Base-by-base conservation (phyloP, 495 filamentous ascomycete species). In the Xylaria longipes region DNA sequence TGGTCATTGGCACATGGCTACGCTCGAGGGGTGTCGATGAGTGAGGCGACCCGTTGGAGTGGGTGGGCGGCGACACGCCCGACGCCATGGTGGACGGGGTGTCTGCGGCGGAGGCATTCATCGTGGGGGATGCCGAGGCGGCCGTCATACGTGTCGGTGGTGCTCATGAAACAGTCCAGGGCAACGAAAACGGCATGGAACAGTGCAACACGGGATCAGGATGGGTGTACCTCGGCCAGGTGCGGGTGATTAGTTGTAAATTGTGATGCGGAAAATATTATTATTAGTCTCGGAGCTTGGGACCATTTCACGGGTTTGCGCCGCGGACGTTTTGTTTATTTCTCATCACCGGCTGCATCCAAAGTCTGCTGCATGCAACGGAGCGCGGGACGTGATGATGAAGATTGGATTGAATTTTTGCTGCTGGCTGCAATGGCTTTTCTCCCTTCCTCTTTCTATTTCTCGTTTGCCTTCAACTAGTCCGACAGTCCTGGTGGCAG, bases 61-160 rank as follows among this genome's bases (percentile, higher is more conserved):
- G 66, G 15, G 17, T 5, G 22, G 66, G 39, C 27, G 66, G 66
- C 39, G 69, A 64, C 50, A 14, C 25, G 29, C 50, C 43, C 11
- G 62, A 71, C 27, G 60, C 37, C 69, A 71, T 57, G 0, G 62
- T 65, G 50, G 69, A 66, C 6, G 69, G 69, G 11, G 69, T 65
- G 50, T 65, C 37, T 12, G 27, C 46, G n/a, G 35, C 61, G 9
- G 61, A 64, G 17, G 50, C 27, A 37, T 58, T 50, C 69, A 71
- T 65, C 61, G 29, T 57, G 15, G 68, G 46, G 45, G 48, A 33
- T 56, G 58, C 58, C 37, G 45, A 22, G 45, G 68, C 48, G 48
- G 35, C 48, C 48, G 60, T 63, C 60, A 43, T 43, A 15, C 12
- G 33, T 17, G 12, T 25, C 31, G 63, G 29, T 8, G 48, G 22